Base-by-base conservation (phyloP, 1,139 yeast species). In the Pneumocystis canis region DNA sequence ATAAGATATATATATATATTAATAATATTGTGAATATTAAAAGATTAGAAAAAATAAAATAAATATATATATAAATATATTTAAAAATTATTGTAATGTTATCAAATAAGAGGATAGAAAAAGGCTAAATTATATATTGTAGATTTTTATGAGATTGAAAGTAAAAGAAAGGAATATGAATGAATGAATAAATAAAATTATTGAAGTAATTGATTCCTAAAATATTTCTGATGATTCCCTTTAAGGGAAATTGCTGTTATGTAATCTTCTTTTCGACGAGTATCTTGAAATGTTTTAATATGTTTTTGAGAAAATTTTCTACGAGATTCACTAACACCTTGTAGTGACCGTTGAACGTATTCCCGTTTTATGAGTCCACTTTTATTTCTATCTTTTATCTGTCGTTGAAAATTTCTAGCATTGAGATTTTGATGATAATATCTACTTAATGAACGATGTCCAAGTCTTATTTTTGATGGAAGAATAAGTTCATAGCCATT, bases 361-460 rank as follows among this genome's bases (percentile, higher is more conserved):
- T 81, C 66, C 47, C 58, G 60, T n/a, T 60, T 58, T 35, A 60
- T 31, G 7, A 47, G 16, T 11, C 67, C 79, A 64, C 83, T 86
- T 75, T 96, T 82, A 2, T 90, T 82, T 72, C 90, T 97, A 1
- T 96, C 97, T 40, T 97, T 95, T 71, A 88, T 80, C 35, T 92
- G 92, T 68, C 95, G 94, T 76, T 89, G 96, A 56, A 64, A 63
- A 16, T 63, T 61, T 4, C 64, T 58, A 60, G 96, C 97, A 72
- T 89, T 96, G 68, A 88, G 76, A 72, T 85, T 84, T 77, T 89
- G 95, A 73, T 85, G 85, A 77, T 84, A 90, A 75, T 90, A 92
- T 71, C 95, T 81, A 61, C 84, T 87, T 71, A 89, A 77, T 1
- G 96, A 82, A 71, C 98, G 82, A 74, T 92, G 97, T 16, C 98